Evolutionary conservation across 1,139 yeast genomes (phyloP).

Genomic region (Kurtzmaniella quercitrusa): DNA sequence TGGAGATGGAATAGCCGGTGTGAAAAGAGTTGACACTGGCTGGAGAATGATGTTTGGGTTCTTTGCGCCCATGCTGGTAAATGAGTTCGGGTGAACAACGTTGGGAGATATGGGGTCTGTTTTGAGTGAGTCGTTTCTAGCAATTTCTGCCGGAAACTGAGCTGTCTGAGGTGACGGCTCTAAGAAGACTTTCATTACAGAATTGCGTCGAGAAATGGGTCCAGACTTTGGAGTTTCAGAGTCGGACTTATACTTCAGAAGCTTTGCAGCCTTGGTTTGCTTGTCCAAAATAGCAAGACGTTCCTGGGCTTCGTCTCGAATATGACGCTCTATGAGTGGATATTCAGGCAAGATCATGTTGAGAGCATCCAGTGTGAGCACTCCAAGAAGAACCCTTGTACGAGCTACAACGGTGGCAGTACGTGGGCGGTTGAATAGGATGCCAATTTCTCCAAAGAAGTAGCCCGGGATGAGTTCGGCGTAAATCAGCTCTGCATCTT

Average conservation of each 20-base stretch:
- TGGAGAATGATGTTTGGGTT: background rate
- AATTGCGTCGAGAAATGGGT: background rate
- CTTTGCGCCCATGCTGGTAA: background rate
- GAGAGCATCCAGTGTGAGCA: slow-evolving; percentile 61
- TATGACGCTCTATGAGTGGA: slow-evolving; percentile 62
- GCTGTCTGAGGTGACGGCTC: slow-evolving; percentile 1
- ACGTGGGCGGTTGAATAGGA: slow-evolving; percentile 67
- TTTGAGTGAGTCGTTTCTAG: background rate
- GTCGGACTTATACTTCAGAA: background rate
- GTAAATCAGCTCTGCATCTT: slow-evolving; percentile 71
- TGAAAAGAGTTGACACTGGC: slow-evolving; percentile 2
- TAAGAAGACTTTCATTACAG: background rate
- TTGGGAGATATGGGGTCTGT: background rate
- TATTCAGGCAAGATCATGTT: slow-evolving; percentile 56
- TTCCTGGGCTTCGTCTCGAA: slow-evolving; percentile 77
- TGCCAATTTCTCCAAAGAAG: slow-evolving; percentile 78
- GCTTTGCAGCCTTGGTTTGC: slow-evolving; percentile 31
- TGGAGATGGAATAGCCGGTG: slow-evolving; percentile 7
- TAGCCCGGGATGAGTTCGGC: slow-evolving; percentile 68
- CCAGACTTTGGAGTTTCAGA: background rate
- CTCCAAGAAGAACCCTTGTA: slow-evolving; percentile 62
- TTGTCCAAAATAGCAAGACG: slow-evolving; percentile 67
- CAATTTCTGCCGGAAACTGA: background rate
- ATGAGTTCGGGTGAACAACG: slow-evolving; percentile 1
- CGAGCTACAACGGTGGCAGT: slow-evolving; percentile 79